Base-by-base conservation (phyloP, 2,329 filamentous ascomycete species). In the Fulvia fulva region DNA sequence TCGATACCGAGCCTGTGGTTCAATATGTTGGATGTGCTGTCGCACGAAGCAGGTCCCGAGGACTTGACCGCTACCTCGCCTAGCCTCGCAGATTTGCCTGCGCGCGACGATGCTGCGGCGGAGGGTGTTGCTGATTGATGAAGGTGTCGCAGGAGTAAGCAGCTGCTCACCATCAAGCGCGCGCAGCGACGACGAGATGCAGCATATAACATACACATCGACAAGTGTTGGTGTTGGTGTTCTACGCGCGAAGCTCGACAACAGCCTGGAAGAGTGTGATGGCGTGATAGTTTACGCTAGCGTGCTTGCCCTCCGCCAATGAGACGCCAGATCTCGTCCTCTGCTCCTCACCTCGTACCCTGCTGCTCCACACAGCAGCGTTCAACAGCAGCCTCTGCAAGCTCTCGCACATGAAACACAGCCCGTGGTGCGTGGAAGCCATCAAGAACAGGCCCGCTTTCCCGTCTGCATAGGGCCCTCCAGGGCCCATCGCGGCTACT, bases 371-470 rank as follows among this genome's bases (percentile, higher is more conserved):
- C 58, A 62, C 53, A 55, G 55, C 56, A 60, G 44, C 60, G 55
- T 52, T 57, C 55, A 57, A 44, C 56, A 56, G 47, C 25, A 51
- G 19, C n/a, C 55, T 22, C 37, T 47, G 55, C 50, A 51, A 50
- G 46, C 41, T 46, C 28, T 46, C 45, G 41, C 67, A 66, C 63
- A 63, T 63, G 64, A 67, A 62, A 65, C 63, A 58, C 61, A 51
- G 53, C 57, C 57, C 56, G 53, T 59, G 57, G 58, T 62, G 63
- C 62, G 63, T 65, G 64, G 64, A 62, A 63, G 64, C 60, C 64
- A 56, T 60, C 60, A 53, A 59, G 55, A 56, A 62, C 32, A 63
- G 58, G 51, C 60, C 55, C 61, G 57, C 63, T 55, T 55, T 51
- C 49, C 41, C 52, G 51, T 41, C 41, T 55, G 46, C 55, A 41